Percentiles rank a stretch among this genome's conserved stretches.
phyloP scores from a whole-genome alignment of 306 rosid species.

The Argentina anserina region DNA sequence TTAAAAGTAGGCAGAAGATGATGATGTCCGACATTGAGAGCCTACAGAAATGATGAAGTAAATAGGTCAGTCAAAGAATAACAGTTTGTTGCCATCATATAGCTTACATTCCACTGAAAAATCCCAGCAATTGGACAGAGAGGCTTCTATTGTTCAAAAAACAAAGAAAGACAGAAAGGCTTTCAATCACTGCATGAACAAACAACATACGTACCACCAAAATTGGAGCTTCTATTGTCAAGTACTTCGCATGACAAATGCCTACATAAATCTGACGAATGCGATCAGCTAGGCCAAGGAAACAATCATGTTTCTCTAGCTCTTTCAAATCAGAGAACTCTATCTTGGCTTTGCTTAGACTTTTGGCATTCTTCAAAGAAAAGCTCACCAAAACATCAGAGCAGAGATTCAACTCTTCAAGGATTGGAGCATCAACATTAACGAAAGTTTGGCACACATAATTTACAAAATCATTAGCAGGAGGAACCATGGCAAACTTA shows the following conservation, averaged over 20 bases:
- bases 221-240: not conserved
- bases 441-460: not conserved
- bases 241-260: not conserved
- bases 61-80: not conserved
- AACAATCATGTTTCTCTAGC: not conserved
- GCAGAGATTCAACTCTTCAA: not conserved
- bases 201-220: not conserved
- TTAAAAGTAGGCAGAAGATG: not conserved
- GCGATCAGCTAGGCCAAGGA: not conserved
- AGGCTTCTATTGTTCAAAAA: too few relatives aligned
- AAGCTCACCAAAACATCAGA: not conserved
- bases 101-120: not conserved
- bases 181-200: not conserved
- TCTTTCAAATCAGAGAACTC: not conserved
- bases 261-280: not conserved
- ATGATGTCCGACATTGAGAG: not conserved
- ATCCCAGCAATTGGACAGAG: not conserved
- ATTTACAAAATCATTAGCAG: not conserved
- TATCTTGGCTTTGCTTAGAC: not conserved
- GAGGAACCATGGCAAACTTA: not conserved
- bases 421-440: not conserved
- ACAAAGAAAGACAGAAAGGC: too few relatives aligned
- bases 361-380: not conserved
- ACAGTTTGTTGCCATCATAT: not conserved
- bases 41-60: not conserved